phyloP scores from a whole-genome alignment of 371 early-diverging fungal species.

The Capillidium heterosporum region DNA sequence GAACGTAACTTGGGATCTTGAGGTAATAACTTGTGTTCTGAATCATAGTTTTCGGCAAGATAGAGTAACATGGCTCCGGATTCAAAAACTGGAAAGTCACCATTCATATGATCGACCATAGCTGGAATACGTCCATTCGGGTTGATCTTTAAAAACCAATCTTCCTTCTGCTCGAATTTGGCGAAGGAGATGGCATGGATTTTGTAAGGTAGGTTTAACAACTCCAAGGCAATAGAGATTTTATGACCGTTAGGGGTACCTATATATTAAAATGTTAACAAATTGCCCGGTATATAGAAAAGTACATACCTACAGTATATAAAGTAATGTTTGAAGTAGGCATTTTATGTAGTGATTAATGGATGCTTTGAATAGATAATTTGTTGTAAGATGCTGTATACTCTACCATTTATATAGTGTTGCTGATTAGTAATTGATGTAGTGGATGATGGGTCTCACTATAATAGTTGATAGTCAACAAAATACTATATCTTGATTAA shows the following conservation, averaged over 20 bases:
- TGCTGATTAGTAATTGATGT: no score
- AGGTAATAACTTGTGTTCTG: conserved; percentile 17
- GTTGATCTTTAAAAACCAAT: conserved; percentile 28
- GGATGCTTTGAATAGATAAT: no score
- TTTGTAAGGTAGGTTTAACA: conserved; percentile 17
- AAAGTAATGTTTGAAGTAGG: neutral
- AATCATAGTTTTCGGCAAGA: conserved; percentile 26
- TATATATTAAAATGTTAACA: neutral
- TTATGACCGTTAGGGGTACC: neutral
- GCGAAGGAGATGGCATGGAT: conserved; percentile 13
- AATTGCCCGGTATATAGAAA: neutral
- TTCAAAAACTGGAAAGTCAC: conserved; percentile 26
- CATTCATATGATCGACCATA: conserved; percentile 17
- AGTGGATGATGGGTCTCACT: no score
- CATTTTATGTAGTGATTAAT: neutral
- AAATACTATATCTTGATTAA: no score
- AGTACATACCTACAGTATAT: neutral
- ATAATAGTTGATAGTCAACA: no score
- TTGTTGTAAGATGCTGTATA: no score
- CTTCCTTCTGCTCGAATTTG: conserved; percentile 23
- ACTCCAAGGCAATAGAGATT: conserved; percentile 16
- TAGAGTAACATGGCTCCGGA: conserved; percentile 29
- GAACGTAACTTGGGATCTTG: conserved; percentile 16
- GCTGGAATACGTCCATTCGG: conserved; percentile 26
- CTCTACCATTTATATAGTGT: no score